Percentiles rank a stretch among this genome's conserved stretches.
Conservation (phyloP, 75 land plant species). For the Cupressus sempervirens region DNA sequence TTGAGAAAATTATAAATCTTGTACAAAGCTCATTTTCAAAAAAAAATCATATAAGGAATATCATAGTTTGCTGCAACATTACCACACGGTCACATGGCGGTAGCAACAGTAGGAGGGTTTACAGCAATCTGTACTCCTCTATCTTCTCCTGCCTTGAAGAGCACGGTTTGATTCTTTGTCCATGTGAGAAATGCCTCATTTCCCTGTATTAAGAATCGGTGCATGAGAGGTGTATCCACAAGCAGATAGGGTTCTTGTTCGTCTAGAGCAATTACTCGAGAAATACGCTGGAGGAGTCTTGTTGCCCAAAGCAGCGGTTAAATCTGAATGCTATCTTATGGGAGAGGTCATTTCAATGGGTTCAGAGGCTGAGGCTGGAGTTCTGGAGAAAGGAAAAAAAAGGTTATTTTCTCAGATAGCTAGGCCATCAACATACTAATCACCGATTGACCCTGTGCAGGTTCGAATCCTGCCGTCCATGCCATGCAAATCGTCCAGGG, state of each 20-base stretch:
- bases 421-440: too few species aligned
- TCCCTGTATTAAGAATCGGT: background rate
- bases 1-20: too few species aligned
- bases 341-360: slow-evolving; percentile 87
- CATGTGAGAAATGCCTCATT: background rate
- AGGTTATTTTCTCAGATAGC: too few species aligned
- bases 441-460: too few species aligned
- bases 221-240: slow-evolving; percentile 27
- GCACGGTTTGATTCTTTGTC: background rate
- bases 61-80: background rate
- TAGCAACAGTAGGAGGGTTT: background rate
- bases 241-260: slow-evolving; percentile 85
- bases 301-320: slow-evolving; percentile 85
- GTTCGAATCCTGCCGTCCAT: too few species aligned
- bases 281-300: slow-evolving; percentile 89
- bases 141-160: background rate
- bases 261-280: slow-evolving; percentile 68
- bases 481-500: background rate
- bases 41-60: too few species aligned
- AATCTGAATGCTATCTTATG: slow-evolving; percentile 79
- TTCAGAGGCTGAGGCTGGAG: slow-evolving; percentile 57
- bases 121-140: background rate
- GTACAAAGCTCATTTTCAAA: too few species aligned
- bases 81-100: background rate
- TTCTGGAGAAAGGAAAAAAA: slow-evolving; percentile 69